Evolutionary conservation across 495 filamentous ascomycete species (phyloP).

Genomic region (Penicillium robsamsonii): DNA sequence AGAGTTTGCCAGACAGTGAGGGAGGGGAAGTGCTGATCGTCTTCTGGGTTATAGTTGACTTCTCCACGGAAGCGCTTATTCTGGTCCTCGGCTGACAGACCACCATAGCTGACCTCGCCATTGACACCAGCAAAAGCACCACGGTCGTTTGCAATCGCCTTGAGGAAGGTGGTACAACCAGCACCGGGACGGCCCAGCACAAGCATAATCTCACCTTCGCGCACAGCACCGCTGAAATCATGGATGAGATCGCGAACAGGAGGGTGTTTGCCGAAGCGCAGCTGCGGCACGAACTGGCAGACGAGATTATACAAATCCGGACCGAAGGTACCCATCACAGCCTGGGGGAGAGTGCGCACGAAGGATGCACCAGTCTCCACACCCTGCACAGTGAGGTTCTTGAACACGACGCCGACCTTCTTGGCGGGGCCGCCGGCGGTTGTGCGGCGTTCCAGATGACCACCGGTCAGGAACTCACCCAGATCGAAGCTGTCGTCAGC

Average conservation of each 20-base stretch:
- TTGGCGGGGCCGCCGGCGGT: constrained; percentile 67
- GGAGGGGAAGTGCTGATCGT: constrained; percentile 75
- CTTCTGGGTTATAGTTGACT: constrained; percentile 80
- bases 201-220: constrained; percentile 80
- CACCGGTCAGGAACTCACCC: constrained; percentile 71
- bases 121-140: constrained; percentile 61
- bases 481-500: constrained; percentile 64
- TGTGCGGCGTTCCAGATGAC: constrained; percentile 75
- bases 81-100: constrained; percentile 68
- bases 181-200: constrained; percentile 78
- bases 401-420: constrained; percentile 82
- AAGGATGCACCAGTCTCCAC: constrained; percentile 63
- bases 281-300: constrained; percentile 59
- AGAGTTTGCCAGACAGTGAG: constrained; percentile 80
- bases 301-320: constrained; percentile 76
- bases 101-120: constrained; percentile 74
- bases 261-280: constrained; percentile 52
- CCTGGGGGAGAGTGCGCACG: constrained; percentile 72
- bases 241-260: constrained; percentile 63
- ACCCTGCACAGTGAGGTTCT: constrained; percentile 74
- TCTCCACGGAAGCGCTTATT: constrained; percentile 71
- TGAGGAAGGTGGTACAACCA: constrained; percentile 79
- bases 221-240: constrained; percentile 75
- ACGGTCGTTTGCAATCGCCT: constrained; percentile 71
- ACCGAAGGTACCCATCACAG: constrained; percentile 79